These are phyloP conservation scores for Solanum aculeatissimum DNA, from an alignment of 305 asterid genomes.

Conservation along the genomic window DNA sequence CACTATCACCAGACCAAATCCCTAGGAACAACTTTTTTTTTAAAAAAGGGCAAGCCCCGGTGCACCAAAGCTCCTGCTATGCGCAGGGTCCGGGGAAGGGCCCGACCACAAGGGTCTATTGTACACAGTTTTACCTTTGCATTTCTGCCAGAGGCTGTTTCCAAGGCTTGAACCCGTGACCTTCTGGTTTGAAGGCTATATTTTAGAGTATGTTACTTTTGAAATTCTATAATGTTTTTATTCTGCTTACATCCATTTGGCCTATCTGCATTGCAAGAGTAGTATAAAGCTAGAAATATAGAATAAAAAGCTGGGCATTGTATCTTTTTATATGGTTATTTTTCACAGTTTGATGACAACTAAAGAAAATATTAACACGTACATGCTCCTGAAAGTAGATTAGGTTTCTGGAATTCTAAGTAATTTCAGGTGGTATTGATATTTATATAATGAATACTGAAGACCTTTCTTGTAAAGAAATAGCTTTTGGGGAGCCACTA, in stretches of 20 bases:
- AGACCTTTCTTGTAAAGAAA: neutral
- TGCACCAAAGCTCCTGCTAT: too few relatives aligned
- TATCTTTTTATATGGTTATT: neutral
- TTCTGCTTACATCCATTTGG: neutral
- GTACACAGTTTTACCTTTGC: too few relatives aligned
- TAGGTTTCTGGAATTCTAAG: neutral
- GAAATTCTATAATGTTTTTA: neutral
- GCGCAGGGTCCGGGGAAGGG: too few relatives aligned
- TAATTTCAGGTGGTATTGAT: neutral
- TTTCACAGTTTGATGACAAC: neutral
- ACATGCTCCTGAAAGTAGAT: neutral
- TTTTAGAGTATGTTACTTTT: neutral
- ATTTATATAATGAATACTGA: neutral
- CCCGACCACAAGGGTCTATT: too few relatives aligned
- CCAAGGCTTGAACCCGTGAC: too few relatives aligned
- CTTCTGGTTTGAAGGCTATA: neutral
- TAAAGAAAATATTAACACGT: neutral
- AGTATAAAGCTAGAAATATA: neutral
- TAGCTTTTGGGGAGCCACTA: neutral
- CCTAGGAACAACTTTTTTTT: neutral
- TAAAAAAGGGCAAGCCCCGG: too few relatives aligned
- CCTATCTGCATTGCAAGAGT: neutral
- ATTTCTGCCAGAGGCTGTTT: too few relatives aligned
- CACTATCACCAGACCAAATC: neutral
- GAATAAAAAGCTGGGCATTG: neutral